Percentiles rank a stretch among this genome's conserved stretches.
Conservation (phyloP, 805 yeast species). For the Starmerella floricola region DNA sequence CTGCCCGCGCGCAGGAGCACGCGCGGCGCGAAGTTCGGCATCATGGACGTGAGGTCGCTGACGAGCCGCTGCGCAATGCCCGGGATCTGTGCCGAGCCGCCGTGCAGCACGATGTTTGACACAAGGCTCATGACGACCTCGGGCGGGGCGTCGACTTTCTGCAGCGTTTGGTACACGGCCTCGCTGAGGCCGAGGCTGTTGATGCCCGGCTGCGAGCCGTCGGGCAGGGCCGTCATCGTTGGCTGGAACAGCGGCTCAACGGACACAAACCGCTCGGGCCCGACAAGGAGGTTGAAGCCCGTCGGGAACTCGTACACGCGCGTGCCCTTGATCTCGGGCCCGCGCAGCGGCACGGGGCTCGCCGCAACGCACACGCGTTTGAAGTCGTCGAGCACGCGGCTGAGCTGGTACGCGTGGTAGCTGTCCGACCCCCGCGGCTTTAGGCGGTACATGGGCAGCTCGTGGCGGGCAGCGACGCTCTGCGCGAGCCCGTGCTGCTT, state of each 20-base stretch:
- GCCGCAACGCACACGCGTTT: slow-evolving; percentile 40
- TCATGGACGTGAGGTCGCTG: slow-evolving; percentile 50
- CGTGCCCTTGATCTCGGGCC: slow-evolving; percentile 33
- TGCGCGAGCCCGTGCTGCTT: slow-evolving; percentile 22
- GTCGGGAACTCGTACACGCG: slow-evolving; percentile 51
- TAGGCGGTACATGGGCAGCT: slow-evolving; percentile 2
- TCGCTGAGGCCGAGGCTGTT: slow-evolving; percentile 41
- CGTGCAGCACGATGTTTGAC: slow-evolving; percentile 77
- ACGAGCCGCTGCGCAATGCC: slow-evolving; percentile 67
- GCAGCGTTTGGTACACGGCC: slow-evolving; percentile 35
- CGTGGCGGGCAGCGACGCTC: slow-evolving; percentile 6
- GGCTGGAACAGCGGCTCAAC: slow-evolving; percentile 68
- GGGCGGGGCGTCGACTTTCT: slow-evolving; percentile 37
- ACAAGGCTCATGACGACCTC: slow-evolving; percentile 69
- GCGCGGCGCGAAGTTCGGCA: slow-evolving; percentile 46
- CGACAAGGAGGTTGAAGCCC: slow-evolving; percentile 38
- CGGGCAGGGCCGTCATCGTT: slow-evolving; percentile 37
- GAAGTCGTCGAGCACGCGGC: slow-evolving; percentile 53
- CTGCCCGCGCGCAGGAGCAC: slow-evolving; percentile 57
- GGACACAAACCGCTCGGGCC: slow-evolving; percentile 42
- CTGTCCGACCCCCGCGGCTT: slow-evolving; percentile 24
- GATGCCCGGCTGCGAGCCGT: slow-evolving; percentile 26
- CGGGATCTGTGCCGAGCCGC: slow-evolving; percentile 68
- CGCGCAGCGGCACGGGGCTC: slow-evolving; percentile 15
- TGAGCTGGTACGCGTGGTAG: slow-evolving; percentile 46